Base-by-base conservation (phyloP, 371 early-diverging fungal genomes). In the Syncephalastrum monosporum region DNA sequence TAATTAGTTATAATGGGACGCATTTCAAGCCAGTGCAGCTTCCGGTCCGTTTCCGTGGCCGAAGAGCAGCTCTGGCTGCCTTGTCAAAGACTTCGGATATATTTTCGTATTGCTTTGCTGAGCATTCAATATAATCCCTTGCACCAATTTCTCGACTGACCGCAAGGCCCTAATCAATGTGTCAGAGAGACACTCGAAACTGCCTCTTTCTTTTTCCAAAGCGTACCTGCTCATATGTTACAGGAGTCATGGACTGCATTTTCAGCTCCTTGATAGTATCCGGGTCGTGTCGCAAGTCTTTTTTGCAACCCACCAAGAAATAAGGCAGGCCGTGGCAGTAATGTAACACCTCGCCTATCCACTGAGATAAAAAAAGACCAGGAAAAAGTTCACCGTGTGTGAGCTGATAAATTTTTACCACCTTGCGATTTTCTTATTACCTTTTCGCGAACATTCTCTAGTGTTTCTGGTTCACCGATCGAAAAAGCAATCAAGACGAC, bases 401-500 rank as follows among this genome's bases (percentile, higher is more conserved):
- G 29, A 29, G 29, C 29, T 29, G 29, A 33, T 33, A 33, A 33
- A 33, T 33, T 33, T 27, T 21, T 2, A 21, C 44, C 17, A 5
- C 5, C 4, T 42, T 12, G 16, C 12, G 19, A 5, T 16, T 54
- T 44, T 17, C 24, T 27, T 23, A 24, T 55, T 76, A 81, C 85
- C 77, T 85, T 86, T 67, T 84, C 78, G 59, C 72, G 76, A 46
- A 93, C 90, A 73, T 95, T 95, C 66, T 92, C 93, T 48, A 92
- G 84, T 52, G 89, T 88, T 52, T 90, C 88, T 25, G 93, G 93
- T 43, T 82, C 82, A 63, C 86, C 90, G 42, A 91, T 67, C 23
- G 90, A 85, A 73, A 89, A 93, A 66, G 90, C 90, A 61, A 96
- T 86, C 55, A 96, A 70, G 63, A 95, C 84, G 33, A 91, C 92